Conservation (phyloP, 1,284 basidiomycete species). For the Ustilago trichophora region DNA sequence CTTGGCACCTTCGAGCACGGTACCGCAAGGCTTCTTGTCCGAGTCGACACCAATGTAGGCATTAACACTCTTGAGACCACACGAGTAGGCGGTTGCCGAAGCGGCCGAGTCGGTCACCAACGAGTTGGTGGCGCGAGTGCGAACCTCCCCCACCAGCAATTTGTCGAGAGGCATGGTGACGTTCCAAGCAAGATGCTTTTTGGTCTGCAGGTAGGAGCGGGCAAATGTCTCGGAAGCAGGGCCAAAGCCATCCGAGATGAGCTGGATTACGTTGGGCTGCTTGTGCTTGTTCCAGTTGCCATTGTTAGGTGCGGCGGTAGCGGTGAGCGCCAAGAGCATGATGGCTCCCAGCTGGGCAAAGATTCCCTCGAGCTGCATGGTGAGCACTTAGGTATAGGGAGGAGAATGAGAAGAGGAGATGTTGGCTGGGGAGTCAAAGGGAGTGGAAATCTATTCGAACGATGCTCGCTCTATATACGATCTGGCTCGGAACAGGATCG, state of each 20-base stretch:
- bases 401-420: not conserved
- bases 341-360: slow-evolving; percentile 35
- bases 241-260: slow-evolving; percentile 65
- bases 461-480: not conserved
- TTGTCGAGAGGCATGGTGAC: slow-evolving; percentile 60
- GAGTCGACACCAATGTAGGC: slow-evolving; percentile 64
- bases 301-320: slow-evolving; percentile 35
- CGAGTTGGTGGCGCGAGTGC: slow-evolving; percentile 61
- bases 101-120: slow-evolving; percentile 67
- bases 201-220: slow-evolving; percentile 54
- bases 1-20: slow-evolving; percentile 66
- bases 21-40: slow-evolving; percentile 64
- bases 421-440: not conserved
- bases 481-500: not conserved
- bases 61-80: slow-evolving; percentile 62
- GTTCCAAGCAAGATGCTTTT: slow-evolving; percentile 43
- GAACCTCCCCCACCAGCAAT: slow-evolving; percentile 60
- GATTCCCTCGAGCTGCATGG: slow-evolving; percentile 33
- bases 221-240: slow-evolving; percentile 65
- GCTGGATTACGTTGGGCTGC: slow-evolving; percentile 52
- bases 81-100: slow-evolving; percentile 64
- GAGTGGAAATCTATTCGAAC: not conserved
- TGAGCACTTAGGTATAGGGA: not conserved
- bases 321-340: slow-evolving; percentile 33
- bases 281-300: slow-evolving; percentile 17